Percentiles rank a stretch among this genome's conserved stretches.
These are phyloP conservation scores for Zoysia pacifica DNA, from an alignment of 176 grass and related monocot species.

Conservation along the genomic window DNA sequence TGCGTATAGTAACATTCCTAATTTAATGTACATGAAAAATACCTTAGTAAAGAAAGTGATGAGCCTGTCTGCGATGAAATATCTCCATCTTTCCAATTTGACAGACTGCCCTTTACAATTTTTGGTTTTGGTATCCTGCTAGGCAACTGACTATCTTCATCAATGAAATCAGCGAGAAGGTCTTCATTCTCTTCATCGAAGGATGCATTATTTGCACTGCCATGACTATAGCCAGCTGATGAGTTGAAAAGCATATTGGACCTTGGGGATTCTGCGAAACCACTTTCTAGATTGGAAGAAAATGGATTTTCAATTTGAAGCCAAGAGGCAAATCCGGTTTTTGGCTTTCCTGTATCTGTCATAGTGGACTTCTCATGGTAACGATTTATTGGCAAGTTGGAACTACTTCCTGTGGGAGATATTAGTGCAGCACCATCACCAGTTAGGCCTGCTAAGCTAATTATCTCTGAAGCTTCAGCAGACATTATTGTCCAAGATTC, in stretches of 20 bases:
- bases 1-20: slow-evolving; percentile 27
- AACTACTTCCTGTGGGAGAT: slow-evolving; percentile 50
- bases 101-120: slow-evolving; percentile 57
- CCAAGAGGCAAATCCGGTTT: slow-evolving; percentile 77
- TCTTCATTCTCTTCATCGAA: slow-evolving; percentile 98
- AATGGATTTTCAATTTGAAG: slow-evolving; percentile 73
- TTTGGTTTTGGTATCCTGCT: slow-evolving; percentile 78
- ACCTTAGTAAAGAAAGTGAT: slow-evolving; percentile 94
- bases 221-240: slow-evolving; percentile 46
- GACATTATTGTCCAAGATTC: slow-evolving; percentile 94
- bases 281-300: slow-evolving; percentile 66
- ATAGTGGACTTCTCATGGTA: slow-evolving; percentile 48
- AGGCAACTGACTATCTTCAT: slow-evolving; percentile 98
- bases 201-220: slow-evolving; percentile 60
- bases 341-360: slow-evolving; percentile 53
- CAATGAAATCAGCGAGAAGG: slow-evolving; percentile 99
- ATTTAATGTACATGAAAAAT: slow-evolving; percentile 42
- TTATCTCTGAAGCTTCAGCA: slow-evolving; percentile 67
- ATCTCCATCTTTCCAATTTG: slow-evolving; percentile 79
- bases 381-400: slow-evolving; percentile 48
- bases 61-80: slow-evolving; percentile 95
- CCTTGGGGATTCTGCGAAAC: slow-evolving; percentile 69
- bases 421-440: slow-evolving; percentile 92
- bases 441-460: slow-evolving; percentile 89
- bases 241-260: slow-evolving; percentile 43